phyloP scores from a whole-genome alignment of 2,329 filamentous ascomycete species.

The Sporothrix protearum region DNA sequence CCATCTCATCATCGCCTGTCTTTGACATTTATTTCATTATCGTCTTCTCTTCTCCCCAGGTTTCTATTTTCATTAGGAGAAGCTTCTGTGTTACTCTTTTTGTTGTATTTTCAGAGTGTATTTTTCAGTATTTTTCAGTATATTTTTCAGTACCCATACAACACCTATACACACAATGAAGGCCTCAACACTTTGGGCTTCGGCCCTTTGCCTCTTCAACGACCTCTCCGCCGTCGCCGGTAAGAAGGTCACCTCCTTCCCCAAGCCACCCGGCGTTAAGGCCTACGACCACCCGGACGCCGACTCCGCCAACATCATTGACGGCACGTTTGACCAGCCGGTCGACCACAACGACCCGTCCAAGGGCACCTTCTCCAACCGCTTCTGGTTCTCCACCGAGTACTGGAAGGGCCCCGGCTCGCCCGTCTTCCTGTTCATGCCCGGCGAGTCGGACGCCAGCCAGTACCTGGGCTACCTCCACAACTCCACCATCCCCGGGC shows the following conservation, averaged over 20 bases:
- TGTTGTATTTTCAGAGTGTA: background rate
- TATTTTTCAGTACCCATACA: background rate
- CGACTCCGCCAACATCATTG: background rate
- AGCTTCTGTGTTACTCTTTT: background rate
- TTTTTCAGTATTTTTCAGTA: background rate
- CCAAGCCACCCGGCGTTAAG: constrained; percentile 14
- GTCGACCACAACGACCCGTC: constrained; percentile 41
- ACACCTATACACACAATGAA: constrained; percentile 14
- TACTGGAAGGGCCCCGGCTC: constrained; percentile 41
- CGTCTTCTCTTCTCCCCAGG: background rate
- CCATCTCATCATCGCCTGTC: background rate
- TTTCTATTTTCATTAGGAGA: background rate
- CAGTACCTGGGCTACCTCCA: constrained; percentile 32
- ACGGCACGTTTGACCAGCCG: constrained; percentile 39
- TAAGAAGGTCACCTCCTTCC: background rate
- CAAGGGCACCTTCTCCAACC: constrained; percentile 42
- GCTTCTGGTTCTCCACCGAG: constrained; percentile 41
- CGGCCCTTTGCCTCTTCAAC: constrained; percentile 20
- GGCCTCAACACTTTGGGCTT: constrained; percentile 16
- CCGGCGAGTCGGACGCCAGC: constrained; percentile 35
- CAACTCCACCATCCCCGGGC: constrained; percentile 37
- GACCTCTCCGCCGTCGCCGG: background rate
- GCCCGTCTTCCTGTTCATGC: constrained; percentile 41
- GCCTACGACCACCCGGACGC: constrained; percentile 13
- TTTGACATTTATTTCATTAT: background rate